Evolutionary conservation across 108 stramenopile species (phyloP), one percentile per base, ranked within the genome.

Genomic region (Nitzschia putrida): DNA sequence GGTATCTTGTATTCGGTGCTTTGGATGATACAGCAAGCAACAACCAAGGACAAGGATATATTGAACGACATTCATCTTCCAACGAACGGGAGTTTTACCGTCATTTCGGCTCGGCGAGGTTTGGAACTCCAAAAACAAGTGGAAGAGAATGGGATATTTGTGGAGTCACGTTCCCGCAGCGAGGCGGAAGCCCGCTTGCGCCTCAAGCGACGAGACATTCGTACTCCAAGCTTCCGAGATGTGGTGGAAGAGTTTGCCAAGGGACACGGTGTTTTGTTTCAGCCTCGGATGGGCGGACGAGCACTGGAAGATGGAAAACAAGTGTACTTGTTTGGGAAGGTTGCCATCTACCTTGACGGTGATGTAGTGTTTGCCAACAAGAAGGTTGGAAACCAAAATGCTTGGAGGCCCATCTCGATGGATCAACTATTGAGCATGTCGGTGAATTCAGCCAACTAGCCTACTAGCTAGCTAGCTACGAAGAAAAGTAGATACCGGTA

Each of bases 191-290:
- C 78, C 0, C 67, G 67, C n/a, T 23, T 70, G 8, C 66, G 75
- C 13, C 47, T 72, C 8, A 26, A 61, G 64, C 47, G 69, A 43
- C 67, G 50, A 40, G 40, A 63, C 11, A 38, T 68, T 16, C 23
- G 39, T 12, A 69, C 59, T 10, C 81, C 81, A 24, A 84, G 81
- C 16, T 87, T 84, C 76, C 80, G 79, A 4, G 86, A 87, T 21
- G 83, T 84, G 14, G 83, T 87, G 7, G 86, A 87, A 72, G 85
- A 86, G 25, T 86, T 89, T 73, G 92, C 92, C 50, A 67, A 56
- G 38, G 83, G 87, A 10, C 68, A 69, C 16, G 80, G 82, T 42
- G 79, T 93, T 20, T 22, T 71, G 9, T 90, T 93, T 66, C 75
- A 71, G 64, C 92, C 92, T 0, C 81, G 80, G 49, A 51, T 81